A percentile compares a stretch with the other conserved stretches of the same genome.
These are phyloP conservation scores for Toxicodendron radicans DNA, from an alignment of 345 rosid genomes.

Conservation along the genomic window DNA sequence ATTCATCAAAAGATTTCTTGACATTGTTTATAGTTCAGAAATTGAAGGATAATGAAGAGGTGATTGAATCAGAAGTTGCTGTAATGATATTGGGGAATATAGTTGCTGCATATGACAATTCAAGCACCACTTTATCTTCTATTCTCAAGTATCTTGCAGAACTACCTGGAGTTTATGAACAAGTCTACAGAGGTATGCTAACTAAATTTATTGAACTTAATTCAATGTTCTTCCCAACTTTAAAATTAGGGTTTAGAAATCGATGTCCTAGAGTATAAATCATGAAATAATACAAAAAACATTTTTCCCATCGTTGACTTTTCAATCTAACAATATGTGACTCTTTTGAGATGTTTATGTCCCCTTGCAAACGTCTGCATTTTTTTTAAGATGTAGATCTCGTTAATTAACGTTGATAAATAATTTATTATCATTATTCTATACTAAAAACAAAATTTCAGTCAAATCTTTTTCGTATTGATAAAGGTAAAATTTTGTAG, in stretches of 20 bases:
- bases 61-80: not conserved
- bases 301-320: too few relatives aligned
- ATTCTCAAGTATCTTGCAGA: not conserved
- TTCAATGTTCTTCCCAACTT: too few relatives aligned
- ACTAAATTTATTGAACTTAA: not conserved
- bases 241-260: too few relatives aligned
- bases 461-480: too few relatives aligned
- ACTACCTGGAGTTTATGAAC: not conserved
- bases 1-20: not conserved
- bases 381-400: too few relatives aligned
- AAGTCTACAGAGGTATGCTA: not conserved
- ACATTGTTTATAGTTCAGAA: not conserved
- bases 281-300: too few relatives aligned
- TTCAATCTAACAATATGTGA: not conserved
- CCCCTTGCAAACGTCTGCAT: too few relatives aligned
- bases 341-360: not conserved
- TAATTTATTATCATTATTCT: too few relatives aligned
- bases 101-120: not conserved
- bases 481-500: too few relatives aligned
- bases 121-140: not conserved
- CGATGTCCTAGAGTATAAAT: too few relatives aligned
- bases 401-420: too few relatives aligned
- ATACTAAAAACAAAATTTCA: too few relatives aligned
- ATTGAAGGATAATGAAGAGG: not conserved
- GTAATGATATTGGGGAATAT: not conserved